phyloP scores from a whole-genome alignment of 1,284 basidiomycete genomes.

The Exsudoporus floridanus region DNA sequence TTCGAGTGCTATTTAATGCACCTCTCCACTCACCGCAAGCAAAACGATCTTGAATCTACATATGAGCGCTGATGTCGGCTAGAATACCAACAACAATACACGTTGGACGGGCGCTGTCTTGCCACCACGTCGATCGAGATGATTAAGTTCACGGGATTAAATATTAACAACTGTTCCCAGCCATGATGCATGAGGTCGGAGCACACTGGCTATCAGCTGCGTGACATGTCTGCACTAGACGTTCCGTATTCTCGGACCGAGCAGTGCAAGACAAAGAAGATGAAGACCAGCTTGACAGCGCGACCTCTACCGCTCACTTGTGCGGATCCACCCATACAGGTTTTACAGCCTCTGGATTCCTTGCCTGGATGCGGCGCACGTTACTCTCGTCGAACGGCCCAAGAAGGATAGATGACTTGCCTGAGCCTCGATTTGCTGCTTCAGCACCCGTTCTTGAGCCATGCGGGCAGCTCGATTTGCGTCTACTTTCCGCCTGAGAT shows the following conservation, averaged over 20 bases:
- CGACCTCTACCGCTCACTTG: conserved; percentile 12
- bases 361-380: conserved; percentile 16
- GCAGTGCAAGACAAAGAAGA: conserved; percentile 1
- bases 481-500: conserved; percentile 66
- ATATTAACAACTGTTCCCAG: not conserved
- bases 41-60: not conserved
- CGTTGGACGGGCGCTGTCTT: not conserved
- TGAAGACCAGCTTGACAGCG: not conserved
- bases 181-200: not conserved
- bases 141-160: not conserved
- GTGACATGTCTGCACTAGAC: not conserved
- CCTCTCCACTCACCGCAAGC: not conserved
- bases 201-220: not conserved
- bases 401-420: conserved; percentile 37
- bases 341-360: conserved; percentile 49
- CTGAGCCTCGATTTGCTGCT: conserved; percentile 55
- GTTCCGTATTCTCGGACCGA: not conserved
- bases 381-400: conserved; percentile 4
- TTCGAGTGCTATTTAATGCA: conserved; percentile 3
- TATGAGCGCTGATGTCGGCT: not conserved
- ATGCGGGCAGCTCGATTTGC: conserved; percentile 55
- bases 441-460: conserved; percentile 54
- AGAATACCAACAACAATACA: not conserved
- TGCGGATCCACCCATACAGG: conserved; percentile 49
- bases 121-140: not conserved